Percentiles rank a stretch among this genome's conserved stretches.
phyloP scores from a whole-genome alignment of 2,329 filamentous ascomycete genomes.

The Botrytis deweyae region DNA sequence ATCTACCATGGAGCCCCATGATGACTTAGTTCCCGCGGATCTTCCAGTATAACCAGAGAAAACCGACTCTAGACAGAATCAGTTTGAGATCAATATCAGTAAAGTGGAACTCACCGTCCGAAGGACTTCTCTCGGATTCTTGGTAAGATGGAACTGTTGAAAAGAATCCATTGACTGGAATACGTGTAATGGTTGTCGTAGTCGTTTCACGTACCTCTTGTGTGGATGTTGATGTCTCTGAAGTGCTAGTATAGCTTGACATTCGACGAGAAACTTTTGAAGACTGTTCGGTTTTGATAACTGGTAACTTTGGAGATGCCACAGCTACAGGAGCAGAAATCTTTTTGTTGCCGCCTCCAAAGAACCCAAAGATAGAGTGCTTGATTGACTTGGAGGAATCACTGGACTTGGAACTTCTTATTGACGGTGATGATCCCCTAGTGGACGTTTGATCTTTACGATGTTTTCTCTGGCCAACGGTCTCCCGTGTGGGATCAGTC shows the following conservation, averaged over 20 bases:
- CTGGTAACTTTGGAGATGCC: slow-evolving; percentile 17
- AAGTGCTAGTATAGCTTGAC: slow-evolving; percentile 28
- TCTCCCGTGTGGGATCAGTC: slow-evolving; percentile 37
- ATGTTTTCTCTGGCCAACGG: slow-evolving; percentile 36
- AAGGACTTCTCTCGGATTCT: slow-evolving; percentile 25
- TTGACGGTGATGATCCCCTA: slow-evolving; percentile 17
- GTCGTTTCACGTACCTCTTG: slow-evolving; percentile 21
- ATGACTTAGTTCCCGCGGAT: slow-evolving; percentile 40
- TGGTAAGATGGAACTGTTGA: slow-evolving; percentile 21
- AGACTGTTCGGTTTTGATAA: slow-evolving; percentile 18
- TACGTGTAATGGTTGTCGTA: slow-evolving; percentile 22
- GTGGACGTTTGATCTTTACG: slow-evolving; percentile 32
- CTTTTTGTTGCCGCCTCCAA: slow-evolving; percentile 38
- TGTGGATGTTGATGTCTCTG: slow-evolving; percentile 23
- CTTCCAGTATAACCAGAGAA: slow-evolving; percentile 47
- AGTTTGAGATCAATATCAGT: slow-evolving; percentile 19
- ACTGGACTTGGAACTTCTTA: slow-evolving; percentile 29
- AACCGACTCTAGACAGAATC: slow-evolving; percentile 45
- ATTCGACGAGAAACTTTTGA: slow-evolving; percentile 24
- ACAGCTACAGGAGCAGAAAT: neutral
- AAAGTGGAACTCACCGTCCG: slow-evolving; percentile 29
- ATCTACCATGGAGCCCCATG: slow-evolving; percentile 39
- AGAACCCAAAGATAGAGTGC: slow-evolving; percentile 34
- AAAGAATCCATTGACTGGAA: slow-evolving; percentile 23
- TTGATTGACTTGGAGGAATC: slow-evolving; percentile 24